Base-by-base conservation (phyloP, 352 stramenopile species). In the Thraustotheca clavata region DNA sequence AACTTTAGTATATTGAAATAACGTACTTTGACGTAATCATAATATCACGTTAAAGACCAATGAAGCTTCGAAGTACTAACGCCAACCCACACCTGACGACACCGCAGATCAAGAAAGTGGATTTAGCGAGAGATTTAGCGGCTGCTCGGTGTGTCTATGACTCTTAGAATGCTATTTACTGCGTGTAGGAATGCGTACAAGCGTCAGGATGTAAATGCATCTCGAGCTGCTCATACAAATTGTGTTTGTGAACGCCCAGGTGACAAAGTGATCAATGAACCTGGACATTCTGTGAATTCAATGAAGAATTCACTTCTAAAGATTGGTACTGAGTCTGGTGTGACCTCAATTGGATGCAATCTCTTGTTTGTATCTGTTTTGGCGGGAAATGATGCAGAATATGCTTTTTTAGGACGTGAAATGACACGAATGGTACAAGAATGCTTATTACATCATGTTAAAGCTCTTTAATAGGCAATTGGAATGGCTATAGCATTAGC, bases 151-250 rank as follows among this genome's bases (percentile, higher is more conserved):
- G n/a, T n/a, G n/a, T n/a, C n/a, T n/a, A n/a, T n/a, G n/a, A n/a
- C n/a, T n/a, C n/a, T n/a, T n/a, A n/a, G n/a, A n/a, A n/a, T n/a
- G n/a, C n/a, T n/a, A n/a, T n/a, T n/a, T n/a, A n/a, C n/a, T 57
- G 48, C n/a, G 26, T 18, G n/a, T 65, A 65, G 57, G 24, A 65
- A 54, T 24, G 57, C 57, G 1, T 65, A 65, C 57, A 65, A 65
- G 57, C 43, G 46, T 14, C 36, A 65, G 22, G 57, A 65, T 46
- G 32, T 32, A 18, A 38, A 4, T 3, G 57, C 57, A 4, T 65
- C 57, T 27, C 43, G 43, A 18, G 57, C 57, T 22, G 57, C 57
- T 6, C 57, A 65, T 3, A 38, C 36, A 4, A 61, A 48, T 27
- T 61, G 52, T 39, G 33, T 8, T 7, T 61, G 52, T 18, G 46